These are phyloP conservation scores for Margaritispora aquatica DNA, from an alignment of 495 filamentous ascomycete species.

Conservation along the genomic window DNA sequence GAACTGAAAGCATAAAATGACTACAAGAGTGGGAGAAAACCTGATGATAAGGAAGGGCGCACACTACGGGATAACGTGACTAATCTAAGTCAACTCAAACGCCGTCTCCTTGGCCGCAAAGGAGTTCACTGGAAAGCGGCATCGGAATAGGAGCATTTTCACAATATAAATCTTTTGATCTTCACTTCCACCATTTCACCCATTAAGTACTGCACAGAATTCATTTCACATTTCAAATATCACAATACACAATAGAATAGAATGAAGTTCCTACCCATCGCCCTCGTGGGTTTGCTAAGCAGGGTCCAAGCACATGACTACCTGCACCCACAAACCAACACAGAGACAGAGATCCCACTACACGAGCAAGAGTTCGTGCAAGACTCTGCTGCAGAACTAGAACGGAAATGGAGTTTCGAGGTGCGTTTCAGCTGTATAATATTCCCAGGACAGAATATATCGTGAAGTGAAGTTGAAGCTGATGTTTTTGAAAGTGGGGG, in stretches of 20 bases:
- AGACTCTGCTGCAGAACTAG: constrained; percentile 39
- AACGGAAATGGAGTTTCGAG: constrained; percentile 49
- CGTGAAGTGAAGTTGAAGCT: neutral
- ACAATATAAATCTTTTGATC: neutral
- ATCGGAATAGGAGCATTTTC: neutral
- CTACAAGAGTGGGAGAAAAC: neutral
- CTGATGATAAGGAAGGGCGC: neutral
- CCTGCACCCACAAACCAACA: neutral
- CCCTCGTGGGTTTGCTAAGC: neutral
- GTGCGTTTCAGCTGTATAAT: constrained; percentile 31
- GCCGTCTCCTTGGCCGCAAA: neutral
- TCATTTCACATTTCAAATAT: neutral
- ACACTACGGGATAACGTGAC: constrained; percentile 4
- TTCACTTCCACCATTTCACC: neutral
- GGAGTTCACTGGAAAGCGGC: neutral
- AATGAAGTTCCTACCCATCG: too few relatives aligned
- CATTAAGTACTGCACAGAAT: too few relatives aligned
- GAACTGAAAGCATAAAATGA: too few relatives aligned
- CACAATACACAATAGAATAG: neutral
- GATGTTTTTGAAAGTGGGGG: constrained; percentile 45
- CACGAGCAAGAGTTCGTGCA: constrained; percentile 29
- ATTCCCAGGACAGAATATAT: neutral
- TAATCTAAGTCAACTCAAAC: neutral
- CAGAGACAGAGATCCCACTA: constrained; percentile 7
- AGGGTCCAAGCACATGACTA: neutral